Evolutionary conservation across 192 early-diverging fungal genomes (phyloP).

Genomic region (Coemansia asiatica): DNA sequence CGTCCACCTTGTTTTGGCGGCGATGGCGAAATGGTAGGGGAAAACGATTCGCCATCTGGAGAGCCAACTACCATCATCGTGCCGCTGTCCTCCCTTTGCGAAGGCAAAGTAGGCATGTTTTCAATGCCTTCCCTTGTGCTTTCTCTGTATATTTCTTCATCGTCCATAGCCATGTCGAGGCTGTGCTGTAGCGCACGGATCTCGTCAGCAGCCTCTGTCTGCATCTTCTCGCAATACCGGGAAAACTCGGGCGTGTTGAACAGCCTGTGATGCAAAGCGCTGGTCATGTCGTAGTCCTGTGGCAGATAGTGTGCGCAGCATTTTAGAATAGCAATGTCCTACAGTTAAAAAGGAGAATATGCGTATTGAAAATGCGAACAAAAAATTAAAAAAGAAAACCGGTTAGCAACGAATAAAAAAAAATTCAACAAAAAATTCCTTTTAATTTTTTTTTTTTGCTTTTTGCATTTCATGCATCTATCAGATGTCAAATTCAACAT

Average conservation of each 20-base stretch:
- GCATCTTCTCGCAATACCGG: conserved; percentile 38
- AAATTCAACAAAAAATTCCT: not conserved
- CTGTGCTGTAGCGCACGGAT: conserved; percentile 33
- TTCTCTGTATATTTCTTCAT: conserved; percentile 9
- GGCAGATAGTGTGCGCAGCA: conserved; percentile 39
- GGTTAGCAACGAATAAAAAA: not conserved
- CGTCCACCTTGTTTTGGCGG: conserved; percentile 30
- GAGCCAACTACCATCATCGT: conserved; percentile 20
- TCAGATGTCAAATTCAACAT: not conserved
- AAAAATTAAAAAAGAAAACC: not conserved
- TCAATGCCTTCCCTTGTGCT: not conserved
- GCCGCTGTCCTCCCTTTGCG: not conserved
- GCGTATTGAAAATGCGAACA: not conserved
- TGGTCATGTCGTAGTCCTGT: conserved; percentile 13
- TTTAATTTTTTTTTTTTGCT: not conserved
- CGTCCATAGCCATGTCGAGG: conserved; percentile 22
- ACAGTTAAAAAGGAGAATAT: conserved; percentile 9
- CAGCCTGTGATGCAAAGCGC: conserved; percentile 33
- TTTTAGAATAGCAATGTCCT: conserved; percentile 46
- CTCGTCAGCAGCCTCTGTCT: conserved; percentile 39
- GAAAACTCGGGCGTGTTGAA: conserved; percentile 46
- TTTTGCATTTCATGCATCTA: not conserved
- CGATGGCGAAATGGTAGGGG: conserved; percentile 47
- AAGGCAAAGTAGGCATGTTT: conserved; percentile 4
- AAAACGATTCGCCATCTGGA: conserved; percentile 35